phyloP scores from a whole-genome alignment of 2,329 filamentous ascomycete species.

The Nothopassalora personata region DNA sequence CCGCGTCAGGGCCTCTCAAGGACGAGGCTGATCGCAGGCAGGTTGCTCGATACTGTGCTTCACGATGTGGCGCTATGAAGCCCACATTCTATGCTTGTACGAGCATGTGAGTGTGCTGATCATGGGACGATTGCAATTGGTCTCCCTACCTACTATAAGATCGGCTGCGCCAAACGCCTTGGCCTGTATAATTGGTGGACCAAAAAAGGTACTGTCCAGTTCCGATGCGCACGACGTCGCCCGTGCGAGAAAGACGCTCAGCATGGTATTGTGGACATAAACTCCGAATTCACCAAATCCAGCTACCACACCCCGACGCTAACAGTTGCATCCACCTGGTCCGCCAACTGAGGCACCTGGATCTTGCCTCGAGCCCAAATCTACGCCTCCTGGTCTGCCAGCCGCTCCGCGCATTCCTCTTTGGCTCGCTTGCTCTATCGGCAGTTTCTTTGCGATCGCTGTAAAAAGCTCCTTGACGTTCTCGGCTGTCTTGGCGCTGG shows the following conservation, averaged over 20 bases:
- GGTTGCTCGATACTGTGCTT: neutral
- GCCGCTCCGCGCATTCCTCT: constrained; percentile 64
- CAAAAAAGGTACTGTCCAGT: neutral
- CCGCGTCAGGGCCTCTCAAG: neutral
- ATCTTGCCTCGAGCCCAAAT: constrained; percentile 59
- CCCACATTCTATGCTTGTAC: neutral
- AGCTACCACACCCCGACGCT: constrained; percentile 18
- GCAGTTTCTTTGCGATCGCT: constrained; percentile 94
- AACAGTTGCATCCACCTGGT: constrained; percentile 60
- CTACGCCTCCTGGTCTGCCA: constrained; percentile 59
- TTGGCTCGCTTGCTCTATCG: constrained; percentile 91
- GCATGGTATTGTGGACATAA: neutral
- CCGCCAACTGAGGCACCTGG: constrained; percentile 54
- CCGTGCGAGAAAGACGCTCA: neutral
- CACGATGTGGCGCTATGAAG: neutral
- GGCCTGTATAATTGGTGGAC: neutral
- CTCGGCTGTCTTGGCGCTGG: constrained; percentile 92
- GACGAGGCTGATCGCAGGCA: neutral
- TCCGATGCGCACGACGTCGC: neutral
- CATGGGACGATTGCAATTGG: neutral
- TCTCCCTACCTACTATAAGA: neutral
- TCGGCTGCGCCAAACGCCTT: neutral
- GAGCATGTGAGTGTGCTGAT: neutral
- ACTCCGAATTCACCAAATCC: neutral
- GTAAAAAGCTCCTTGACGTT: constrained; percentile 96